phyloP scores from a whole-genome alignment of 768 basidiomycete species.

The Gelatoporia subvermispora region DNA sequence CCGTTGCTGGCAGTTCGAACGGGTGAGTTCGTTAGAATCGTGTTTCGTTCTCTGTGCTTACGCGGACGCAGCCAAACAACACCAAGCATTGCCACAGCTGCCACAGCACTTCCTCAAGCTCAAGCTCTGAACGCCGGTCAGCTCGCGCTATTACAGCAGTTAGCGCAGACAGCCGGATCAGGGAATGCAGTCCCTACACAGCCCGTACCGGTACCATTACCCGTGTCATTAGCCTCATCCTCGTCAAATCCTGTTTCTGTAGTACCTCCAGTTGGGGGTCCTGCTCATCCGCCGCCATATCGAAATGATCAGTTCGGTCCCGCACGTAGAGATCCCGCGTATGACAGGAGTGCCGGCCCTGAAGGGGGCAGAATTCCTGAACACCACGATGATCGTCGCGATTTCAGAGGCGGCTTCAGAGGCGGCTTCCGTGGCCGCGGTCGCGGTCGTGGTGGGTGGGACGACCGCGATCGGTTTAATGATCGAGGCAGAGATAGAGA shows the following conservation, averaged over 20 bases:
- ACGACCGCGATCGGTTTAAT: slow-evolving; percentile 45
- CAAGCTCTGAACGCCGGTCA: slow-evolving; percentile 47
- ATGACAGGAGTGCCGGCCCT: slow-evolving; percentile 38
- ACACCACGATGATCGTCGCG: slow-evolving; percentile 47
- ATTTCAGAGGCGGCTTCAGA: slow-evolving; percentile 48
- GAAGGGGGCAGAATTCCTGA: slow-evolving; percentile 46
- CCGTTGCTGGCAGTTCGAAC: slow-evolving; percentile 27
- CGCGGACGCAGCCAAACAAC: slow-evolving; percentile 49
- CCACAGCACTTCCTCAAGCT: slow-evolving; percentile 24
- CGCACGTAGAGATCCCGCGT: slow-evolving; percentile 31
- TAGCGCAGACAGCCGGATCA: slow-evolving; percentile 55
- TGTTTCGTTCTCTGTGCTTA: slow-evolving; percentile 7
- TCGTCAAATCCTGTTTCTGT: slow-evolving; percentile 26
- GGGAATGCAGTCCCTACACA: slow-evolving; percentile 19
- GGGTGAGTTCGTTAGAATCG: slow-evolving; percentile 32
- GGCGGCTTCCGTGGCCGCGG: slow-evolving; percentile 54
- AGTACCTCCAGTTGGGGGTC: slow-evolving; percentile 22
- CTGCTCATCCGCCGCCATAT: slow-evolving; percentile 26
- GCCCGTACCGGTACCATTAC: slow-evolving; percentile 19
- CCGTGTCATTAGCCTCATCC: slow-evolving; percentile 25
- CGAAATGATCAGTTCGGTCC: slow-evolving; percentile 39
- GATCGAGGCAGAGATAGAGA: slow-evolving; percentile 44
- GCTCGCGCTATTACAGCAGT: slow-evolving; percentile 71
- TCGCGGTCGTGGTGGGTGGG: slow-evolving; percentile 60
- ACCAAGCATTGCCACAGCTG: slow-evolving; percentile 41